These are phyloP conservation scores for Backusella tuberculispora DNA, from an alignment of 192 early-diverging fungal genomes.

Conservation along the genomic window DNA sequence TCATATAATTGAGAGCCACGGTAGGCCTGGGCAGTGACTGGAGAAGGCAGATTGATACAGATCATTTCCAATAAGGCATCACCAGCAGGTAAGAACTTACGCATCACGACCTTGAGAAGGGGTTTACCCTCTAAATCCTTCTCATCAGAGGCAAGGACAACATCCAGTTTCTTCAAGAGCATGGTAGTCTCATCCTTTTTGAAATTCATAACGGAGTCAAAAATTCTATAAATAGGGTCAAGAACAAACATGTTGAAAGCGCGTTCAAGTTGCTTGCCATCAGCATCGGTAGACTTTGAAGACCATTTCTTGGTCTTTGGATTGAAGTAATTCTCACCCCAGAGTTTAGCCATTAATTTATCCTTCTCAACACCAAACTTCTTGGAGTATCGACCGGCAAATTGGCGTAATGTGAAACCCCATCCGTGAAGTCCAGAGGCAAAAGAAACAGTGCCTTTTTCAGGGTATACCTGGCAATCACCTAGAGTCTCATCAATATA, in stretches of 20 bases:
- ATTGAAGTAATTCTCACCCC: conserved; percentile 99
- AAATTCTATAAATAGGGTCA: conserved; percentile 97
- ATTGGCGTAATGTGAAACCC: conserved; percentile 99
- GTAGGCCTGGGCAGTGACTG: conserved; percentile 89
- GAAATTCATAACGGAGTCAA: conserved; percentile 94
- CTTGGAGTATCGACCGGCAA: conserved; percentile 93
- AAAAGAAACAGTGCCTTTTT: conserved; percentile 95
- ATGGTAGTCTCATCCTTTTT: conserved; percentile 84
- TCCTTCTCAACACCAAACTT: conserved; percentile 96
- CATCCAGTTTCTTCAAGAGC: conserved; percentile 86
- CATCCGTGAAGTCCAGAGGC: conserved; percentile 99
- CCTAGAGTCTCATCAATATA: conserved; percentile 87
- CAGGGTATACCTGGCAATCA: conserved; percentile 92
- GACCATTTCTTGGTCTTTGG: conserved; percentile 97
- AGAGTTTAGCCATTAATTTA: conserved; percentile 95
- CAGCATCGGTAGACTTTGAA: conserved; percentile 69
- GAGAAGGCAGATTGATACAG: conserved; percentile 96
- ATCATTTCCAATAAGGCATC: conserved; percentile 99
- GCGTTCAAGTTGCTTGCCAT: conserved; percentile 87
- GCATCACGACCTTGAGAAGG: conserved; percentile 94
- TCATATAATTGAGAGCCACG: conserved; percentile 94
- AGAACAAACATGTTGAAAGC: conserved; percentile 97
- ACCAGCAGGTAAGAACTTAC: conserved; percentile 97
- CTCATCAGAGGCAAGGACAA: conserved; percentile 84
- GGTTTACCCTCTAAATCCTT: conserved; percentile 89